These are phyloP conservation scores for Coelastrella sp. DNA, from an alignment of 139 green algal species.

Conservation along the genomic window DNA sequence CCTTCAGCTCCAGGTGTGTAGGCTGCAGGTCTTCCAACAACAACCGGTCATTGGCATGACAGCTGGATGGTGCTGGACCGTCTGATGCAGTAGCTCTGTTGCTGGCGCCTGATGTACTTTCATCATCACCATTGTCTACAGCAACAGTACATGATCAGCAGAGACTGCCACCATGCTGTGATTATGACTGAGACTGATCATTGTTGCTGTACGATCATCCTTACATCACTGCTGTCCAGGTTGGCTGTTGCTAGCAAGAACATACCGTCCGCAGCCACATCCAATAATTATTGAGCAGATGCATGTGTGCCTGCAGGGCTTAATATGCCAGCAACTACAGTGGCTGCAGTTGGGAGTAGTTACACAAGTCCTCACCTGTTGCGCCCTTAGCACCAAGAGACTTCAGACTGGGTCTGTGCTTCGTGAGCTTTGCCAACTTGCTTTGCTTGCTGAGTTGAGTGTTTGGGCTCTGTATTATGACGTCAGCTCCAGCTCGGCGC, in stretches of 20 bases:
- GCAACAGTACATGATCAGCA: no score
- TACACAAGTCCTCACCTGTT: neutral
- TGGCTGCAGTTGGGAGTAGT: neutral
- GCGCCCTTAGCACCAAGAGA: neutral
- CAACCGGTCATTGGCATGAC: conserved; percentile 14
- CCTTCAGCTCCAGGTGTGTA: neutral
- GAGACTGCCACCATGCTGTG: no score
- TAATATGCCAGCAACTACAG: no score
- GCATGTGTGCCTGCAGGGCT: no score
- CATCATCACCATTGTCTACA: neutral
- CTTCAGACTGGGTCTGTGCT: conserved; percentile 5
- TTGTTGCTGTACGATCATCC: no score
- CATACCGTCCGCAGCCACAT: no score
- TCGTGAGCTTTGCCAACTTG: neutral
- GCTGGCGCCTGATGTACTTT: neutral
- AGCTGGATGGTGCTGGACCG: neutral
- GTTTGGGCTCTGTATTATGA: neutral
- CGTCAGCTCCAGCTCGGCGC: conserved; percentile 19
- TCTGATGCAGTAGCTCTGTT: neutral
- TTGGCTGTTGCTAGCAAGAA: no score
- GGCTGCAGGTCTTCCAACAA: conserved; percentile 13
- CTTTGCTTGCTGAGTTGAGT: neutral
- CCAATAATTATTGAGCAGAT: no score
- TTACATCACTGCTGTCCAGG: no score
- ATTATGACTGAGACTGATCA: no score